phyloP scores from a whole-genome alignment of 768 basidiomycete genomes.

The Mycena capillaripes region DNA sequence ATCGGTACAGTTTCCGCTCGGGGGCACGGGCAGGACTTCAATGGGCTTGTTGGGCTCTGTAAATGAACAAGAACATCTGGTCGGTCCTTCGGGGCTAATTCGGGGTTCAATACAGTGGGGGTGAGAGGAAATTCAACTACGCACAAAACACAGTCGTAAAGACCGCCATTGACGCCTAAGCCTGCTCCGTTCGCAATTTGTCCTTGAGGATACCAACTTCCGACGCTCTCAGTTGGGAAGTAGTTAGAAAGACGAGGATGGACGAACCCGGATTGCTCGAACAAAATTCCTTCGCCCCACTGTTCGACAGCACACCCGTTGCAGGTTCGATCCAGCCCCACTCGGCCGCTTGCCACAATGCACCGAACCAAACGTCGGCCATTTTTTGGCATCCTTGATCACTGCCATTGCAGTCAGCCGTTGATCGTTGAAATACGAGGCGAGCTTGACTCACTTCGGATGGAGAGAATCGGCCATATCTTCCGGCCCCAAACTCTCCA shows the following conservation, averaged over 20 bases:
- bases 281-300: neutral
- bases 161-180: constrained; percentile 5
- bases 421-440: neutral
- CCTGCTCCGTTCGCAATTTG: constrained; percentile 19
- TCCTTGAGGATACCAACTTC: constrained; percentile 7
- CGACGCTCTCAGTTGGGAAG: too few species aligned
- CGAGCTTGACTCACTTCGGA: constrained; percentile 3
- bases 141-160: constrained; percentile 7
- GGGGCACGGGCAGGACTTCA: neutral
- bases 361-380: constrained; percentile 17
- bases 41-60: neutral
- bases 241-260: too few species aligned
- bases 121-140: neutral
- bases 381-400: constrained; percentile 12
- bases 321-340: constrained; percentile 19
- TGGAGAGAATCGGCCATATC: constrained; percentile 11
- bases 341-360: constrained; percentile 4
- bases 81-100: neutral
- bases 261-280: constrained; percentile 8
- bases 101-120: neutral
- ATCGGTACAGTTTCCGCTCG: constrained; percentile 4
- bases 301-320: neutral
- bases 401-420: neutral
- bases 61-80: neutral
- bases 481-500: constrained; percentile 1